Conservation (phyloP, 352 stramenopile species). For the Stramenopiles sp. region DNA sequence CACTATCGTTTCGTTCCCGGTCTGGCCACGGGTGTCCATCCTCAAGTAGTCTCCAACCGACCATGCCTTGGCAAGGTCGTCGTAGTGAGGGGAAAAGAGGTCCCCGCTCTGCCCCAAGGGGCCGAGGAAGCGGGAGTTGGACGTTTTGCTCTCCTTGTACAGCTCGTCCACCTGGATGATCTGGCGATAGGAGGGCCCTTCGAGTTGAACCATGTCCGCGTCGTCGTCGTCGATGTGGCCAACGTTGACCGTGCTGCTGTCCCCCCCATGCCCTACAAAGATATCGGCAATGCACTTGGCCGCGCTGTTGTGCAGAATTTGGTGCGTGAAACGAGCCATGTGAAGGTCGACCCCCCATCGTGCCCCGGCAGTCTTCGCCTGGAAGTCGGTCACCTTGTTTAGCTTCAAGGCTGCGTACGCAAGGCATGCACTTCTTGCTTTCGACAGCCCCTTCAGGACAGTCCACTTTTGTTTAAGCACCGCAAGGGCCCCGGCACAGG, state of each 20-base stretch:
- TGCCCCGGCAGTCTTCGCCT: background rate
- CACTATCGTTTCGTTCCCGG: too few relatives aligned
- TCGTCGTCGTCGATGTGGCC: slow-evolving; percentile 5
- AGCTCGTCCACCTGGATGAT: slow-evolving; percentile 3
- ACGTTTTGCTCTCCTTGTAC: too few relatives aligned
- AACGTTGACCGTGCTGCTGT: slow-evolving; percentile 20
- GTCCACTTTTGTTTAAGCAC: too few relatives aligned
- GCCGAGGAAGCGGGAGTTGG: slow-evolving; percentile 16
- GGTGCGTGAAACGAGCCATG: slow-evolving; percentile 13
- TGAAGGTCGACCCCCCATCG: slow-evolving; percentile 16
- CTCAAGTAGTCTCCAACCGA: background rate
- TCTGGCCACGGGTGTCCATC: too few relatives aligned
- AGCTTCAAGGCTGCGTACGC: too few relatives aligned
- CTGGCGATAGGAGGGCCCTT: background rate
- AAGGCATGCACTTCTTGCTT: too few relatives aligned
- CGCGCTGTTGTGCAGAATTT: slow-evolving; percentile 9
- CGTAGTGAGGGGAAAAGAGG: slow-evolving; percentile 17
- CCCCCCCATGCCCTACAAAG: slow-evolving; percentile 16
- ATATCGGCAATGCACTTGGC: slow-evolving; percentile 16
- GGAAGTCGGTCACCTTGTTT: too few relatives aligned
- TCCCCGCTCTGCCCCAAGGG: slow-evolving; percentile 18
- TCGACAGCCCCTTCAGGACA: too few relatives aligned
- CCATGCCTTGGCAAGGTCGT: slow-evolving; percentile 16
- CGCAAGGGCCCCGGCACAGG: too few relatives aligned
- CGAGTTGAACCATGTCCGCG: background rate